These are phyloP conservation scores for Dipteronia dyeriana DNA, from an alignment of 345 rosid species.

Conservation along the genomic window DNA sequence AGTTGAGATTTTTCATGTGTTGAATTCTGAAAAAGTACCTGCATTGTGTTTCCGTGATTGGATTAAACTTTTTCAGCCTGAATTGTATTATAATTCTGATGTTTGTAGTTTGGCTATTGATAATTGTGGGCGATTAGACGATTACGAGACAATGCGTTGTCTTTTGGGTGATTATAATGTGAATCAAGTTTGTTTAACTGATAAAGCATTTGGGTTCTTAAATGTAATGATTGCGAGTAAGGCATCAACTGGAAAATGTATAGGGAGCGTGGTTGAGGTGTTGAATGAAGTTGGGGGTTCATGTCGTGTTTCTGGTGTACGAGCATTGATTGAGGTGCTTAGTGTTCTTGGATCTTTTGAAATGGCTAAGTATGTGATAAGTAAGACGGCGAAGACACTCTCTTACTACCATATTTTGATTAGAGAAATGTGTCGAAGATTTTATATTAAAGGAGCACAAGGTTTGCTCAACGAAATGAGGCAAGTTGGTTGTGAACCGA, in stretches of 20 bases:
- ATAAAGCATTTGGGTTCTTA: constrained; percentile 48
- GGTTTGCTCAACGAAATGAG: constrained; percentile 43
- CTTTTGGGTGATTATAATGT: constrained; percentile 35
- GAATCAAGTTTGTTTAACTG: constrained; percentile 27
- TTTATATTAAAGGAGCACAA: constrained; percentile 37
- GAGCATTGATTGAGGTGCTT: constrained; percentile 42
- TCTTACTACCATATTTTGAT: constrained; percentile 39
- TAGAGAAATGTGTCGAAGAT: constrained; percentile 34
- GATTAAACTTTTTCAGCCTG: constrained; percentile 31
- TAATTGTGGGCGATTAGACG: constrained; percentile 53
- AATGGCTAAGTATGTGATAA: constrained; percentile 47
- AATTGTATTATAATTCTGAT: constrained; percentile 27
- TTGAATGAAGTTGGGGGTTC: constrained; percentile 46
- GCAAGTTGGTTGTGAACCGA: constrained; percentile 31
- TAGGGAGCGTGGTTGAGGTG: constrained; percentile 30
- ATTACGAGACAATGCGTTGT: constrained; percentile 32
- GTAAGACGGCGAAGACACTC: constrained; percentile 29
- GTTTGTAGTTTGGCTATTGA: constrained; percentile 48
- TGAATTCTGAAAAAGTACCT: constrained; percentile 39
- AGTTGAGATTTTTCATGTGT: constrained; percentile 23
- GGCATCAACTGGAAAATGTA: constrained; percentile 21
- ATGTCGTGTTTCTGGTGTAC: constrained; percentile 37
- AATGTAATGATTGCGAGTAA: constrained; percentile 23
- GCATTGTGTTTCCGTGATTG: constrained; percentile 48
- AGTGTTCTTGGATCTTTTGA: constrained; percentile 35